A percentile compares a stretch with the other conserved stretches of the same genome.
Conservation (phyloP, 1,284 basidiomycete species). For the Trichosporon faecale region DNA sequence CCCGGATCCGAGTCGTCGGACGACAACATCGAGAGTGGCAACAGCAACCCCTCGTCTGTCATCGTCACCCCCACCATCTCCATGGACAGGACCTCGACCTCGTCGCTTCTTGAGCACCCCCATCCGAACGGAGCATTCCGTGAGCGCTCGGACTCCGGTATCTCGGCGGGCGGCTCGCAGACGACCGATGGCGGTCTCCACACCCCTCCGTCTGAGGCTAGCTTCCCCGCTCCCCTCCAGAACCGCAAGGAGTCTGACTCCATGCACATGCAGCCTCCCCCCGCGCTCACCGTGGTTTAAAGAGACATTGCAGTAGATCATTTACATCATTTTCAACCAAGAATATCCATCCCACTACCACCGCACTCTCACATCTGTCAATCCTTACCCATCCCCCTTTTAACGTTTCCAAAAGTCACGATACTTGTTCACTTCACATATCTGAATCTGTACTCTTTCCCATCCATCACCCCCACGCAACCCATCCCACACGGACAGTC, state of each 20-base stretch:
- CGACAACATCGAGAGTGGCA: slow-evolving; percentile 5
- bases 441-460: neutral
- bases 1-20: neutral
- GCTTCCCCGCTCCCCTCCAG: neutral
- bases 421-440: neutral
- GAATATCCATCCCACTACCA: neutral
- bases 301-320: neutral
- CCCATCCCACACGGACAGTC: slow-evolving; percentile 1
- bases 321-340: neutral
- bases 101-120: slow-evolving; percentile 21
- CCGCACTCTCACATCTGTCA: neutral
- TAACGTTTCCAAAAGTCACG: slow-evolving; percentile 1
- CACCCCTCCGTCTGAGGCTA: neutral
- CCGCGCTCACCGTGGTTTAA: neutral
- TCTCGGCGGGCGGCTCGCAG: slow-evolving; percentile 12
- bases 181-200: slow-evolving; percentile 10
- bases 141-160: slow-evolving; percentile 19
- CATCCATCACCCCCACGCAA: neutral
- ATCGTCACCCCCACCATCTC: slow-evolving; percentile 25
- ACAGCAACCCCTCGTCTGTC: slow-evolving; percentile 20
- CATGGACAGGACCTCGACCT: slow-evolving; percentile 18
- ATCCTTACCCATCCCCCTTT: neutral
- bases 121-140: slow-evolving; percentile 15
- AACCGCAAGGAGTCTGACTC: neutral
- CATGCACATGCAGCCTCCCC: neutral